Evolutionary conservation across 495 filamentous ascomycete genomes (phyloP).

Genomic region (Terfezia claveryi): DNA sequence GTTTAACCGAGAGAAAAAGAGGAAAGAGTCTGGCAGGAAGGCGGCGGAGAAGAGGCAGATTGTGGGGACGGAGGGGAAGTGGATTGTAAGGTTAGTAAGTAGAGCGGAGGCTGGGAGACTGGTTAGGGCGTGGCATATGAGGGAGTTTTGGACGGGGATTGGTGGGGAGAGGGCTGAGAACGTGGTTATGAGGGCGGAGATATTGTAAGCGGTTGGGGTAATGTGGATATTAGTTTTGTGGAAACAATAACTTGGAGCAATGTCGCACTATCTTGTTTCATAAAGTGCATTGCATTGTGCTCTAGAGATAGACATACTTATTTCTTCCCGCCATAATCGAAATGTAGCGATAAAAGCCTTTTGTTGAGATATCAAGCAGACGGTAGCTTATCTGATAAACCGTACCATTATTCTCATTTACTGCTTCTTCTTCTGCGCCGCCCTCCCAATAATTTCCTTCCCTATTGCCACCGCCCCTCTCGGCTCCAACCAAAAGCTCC

Average conservation of each 20-base stretch:
- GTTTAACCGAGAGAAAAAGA: not conserved
- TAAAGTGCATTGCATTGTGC: too few species aligned
- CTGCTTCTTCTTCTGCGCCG: constrained; percentile 36
- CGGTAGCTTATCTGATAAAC: too few species aligned
- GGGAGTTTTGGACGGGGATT: constrained; percentile 6
- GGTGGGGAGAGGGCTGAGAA: constrained; percentile 15
- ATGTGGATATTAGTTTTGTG: too few species aligned
- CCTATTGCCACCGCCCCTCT: constrained; percentile 38
- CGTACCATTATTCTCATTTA: constrained; percentile 10
- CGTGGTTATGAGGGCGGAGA: constrained; percentile 1
- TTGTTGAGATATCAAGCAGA: too few species aligned
- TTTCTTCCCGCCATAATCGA: too few species aligned
- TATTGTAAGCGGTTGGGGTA: not conserved
- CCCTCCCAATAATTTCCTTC: constrained; percentile 24
- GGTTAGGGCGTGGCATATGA: constrained; percentile 10
- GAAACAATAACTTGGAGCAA: too few species aligned
- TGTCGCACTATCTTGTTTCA: too few species aligned
- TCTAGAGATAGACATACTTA: too few species aligned
- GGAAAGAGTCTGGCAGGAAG: not conserved
- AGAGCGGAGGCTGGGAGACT: constrained; percentile 13
- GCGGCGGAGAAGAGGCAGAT: not conserved
- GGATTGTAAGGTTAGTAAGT: constrained; percentile 12
- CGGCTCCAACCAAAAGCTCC: constrained; percentile 48
- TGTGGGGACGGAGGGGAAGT: constrained; percentile 11
- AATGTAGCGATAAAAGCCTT: too few species aligned